Base-by-base conservation (phyloP, 768 basidiomycete genomes). In the Termitomyces sp. region DNA sequence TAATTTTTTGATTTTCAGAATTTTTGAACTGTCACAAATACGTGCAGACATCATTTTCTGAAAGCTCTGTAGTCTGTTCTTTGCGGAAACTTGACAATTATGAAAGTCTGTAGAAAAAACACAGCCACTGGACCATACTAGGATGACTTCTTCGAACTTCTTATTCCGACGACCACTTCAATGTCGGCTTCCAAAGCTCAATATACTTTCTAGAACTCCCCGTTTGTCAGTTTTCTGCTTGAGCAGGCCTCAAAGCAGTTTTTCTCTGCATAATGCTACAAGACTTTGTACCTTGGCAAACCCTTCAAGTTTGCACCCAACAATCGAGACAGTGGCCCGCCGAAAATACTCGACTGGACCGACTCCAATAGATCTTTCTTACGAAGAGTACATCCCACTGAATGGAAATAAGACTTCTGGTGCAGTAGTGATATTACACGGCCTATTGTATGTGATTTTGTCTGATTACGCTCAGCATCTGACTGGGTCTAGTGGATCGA, bases 401-500 rank as follows among this genome's bases (percentile, higher is more conserved):
- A 55, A 61, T 39, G 66, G 70, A 4, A 75, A 74, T 51, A 68
- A 62, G 45, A 70, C 65, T 1, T 74, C 78, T 44, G 72, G 70
- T 18, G 78, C 85, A 2, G 71, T 86, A 20, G 73, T 86, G 6
- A 82, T 87, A 33, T 71, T 86, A 28, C 86, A 87, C 61, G 86
- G 86, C 2, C 72, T 87, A 58, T 82, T 87, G 86, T 85, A 63
- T 62, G 84, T 63, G 11, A 35, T 1, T 6, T 5, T 13, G 13
- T 33, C 32, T 35, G 15, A 15, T 54, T 33, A 2, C 28, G 28
- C 2, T 60, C 36, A n/a, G 13, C n/a, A 55, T 55, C 42, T 38
- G 39, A 35, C 38, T 15, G 20, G 15, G 16, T 32, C 15, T 65
- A 93, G 90, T 62, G 92, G 91, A 0, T 91, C 88, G 42, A 93